Percentiles rank a stretch among this genome's conserved stretches.
Conservation (phyloP, 2,329 filamentous ascomycete genomes). For the Trichoderma arundinaceum region DNA sequence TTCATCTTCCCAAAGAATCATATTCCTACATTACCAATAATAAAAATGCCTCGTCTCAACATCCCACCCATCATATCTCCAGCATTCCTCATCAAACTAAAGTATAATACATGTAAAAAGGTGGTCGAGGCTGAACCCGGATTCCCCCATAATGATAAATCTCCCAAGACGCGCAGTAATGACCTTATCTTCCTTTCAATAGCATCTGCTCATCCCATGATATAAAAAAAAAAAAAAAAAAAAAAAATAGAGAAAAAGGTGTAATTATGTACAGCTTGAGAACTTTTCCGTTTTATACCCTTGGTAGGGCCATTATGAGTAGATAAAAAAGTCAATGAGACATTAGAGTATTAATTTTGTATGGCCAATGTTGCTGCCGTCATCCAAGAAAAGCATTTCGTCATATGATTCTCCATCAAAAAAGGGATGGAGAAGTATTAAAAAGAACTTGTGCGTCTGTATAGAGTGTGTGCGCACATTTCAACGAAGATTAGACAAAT, state of each 20-base stretch:
- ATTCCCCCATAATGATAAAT: not conserved
- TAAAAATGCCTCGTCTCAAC: not conserved
- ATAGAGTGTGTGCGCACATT: not conserved
- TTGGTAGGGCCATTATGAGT: not conserved
- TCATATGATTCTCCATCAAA: constrained; percentile 18
- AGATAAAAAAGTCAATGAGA: not conserved
- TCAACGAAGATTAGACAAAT: not conserved
- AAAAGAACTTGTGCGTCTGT: not conserved
- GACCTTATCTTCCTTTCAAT: not conserved
- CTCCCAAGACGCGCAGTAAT: not conserved
- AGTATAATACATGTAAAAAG: constrained; percentile 24
- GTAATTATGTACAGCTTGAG: constrained; percentile 15
- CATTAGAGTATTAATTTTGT: constrained; percentile 26
- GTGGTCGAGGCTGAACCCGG: not conserved
- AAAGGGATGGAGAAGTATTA: constrained; percentile 1
- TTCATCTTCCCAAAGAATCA: not conserved
- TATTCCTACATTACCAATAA: constrained; percentile 11
- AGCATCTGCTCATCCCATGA: not conserved
- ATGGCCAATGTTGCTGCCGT: constrained; percentile 18
- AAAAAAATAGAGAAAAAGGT: not conserved
- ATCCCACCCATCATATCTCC: not conserved
- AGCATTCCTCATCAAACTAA: not conserved
- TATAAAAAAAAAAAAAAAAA: not conserved
- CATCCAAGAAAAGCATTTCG: constrained; percentile 30
- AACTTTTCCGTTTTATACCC: not conserved